Percentiles rank a stretch among this genome's conserved stretches.
Conservation (phyloP, 495 filamentous ascomycete species). For the Arthonia radiata region DNA sequence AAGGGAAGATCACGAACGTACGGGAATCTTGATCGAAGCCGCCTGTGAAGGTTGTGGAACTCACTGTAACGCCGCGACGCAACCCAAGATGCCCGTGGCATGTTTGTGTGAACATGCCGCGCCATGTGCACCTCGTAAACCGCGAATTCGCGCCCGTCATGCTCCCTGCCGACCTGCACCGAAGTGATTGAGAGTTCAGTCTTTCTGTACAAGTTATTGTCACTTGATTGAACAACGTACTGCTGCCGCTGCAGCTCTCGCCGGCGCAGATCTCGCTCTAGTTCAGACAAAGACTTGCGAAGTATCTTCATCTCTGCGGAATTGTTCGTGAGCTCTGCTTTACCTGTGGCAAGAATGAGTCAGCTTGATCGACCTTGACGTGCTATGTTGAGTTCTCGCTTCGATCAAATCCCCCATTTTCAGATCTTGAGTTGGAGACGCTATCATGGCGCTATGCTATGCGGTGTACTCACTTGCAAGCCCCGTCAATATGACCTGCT, state of each 20-base stretch:
- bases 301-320: slow-evolving; percentile 77
- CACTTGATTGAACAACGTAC: slow-evolving; percentile 91
- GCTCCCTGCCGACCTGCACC: slow-evolving; percentile 74
- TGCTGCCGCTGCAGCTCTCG: slow-evolving; percentile 94
- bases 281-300: slow-evolving; percentile 76
- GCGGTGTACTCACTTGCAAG: too few relatives aligned
- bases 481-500: slow-evolving; percentile 80
- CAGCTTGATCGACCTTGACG: too few relatives aligned
- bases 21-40: slow-evolving; percentile 57
- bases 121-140: slow-evolving; percentile 80
- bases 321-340: slow-evolving; percentile 94
- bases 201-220: slow-evolving; percentile 88
- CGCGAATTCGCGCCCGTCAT: slow-evolving; percentile 82
- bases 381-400: too few relatives aligned
- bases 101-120: slow-evolving; percentile 48
- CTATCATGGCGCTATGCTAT: too few relatives aligned
- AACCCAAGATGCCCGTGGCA: slow-evolving; percentile 20
- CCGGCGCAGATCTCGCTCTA: slow-evolving; percentile 72
- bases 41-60: slow-evolving; percentile 86
- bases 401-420: too few relatives aligned
- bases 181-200: slow-evolving; percentile 72
- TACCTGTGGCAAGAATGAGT: slow-evolving; percentile 74
- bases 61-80: slow-evolving; percentile 51
- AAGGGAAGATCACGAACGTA: slow-evolving; percentile 79
- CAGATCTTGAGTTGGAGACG: too few relatives aligned